phyloP scores from a whole-genome alignment of 2,329 filamentous ascomycete species.

The Alternaria rosae region DNA sequence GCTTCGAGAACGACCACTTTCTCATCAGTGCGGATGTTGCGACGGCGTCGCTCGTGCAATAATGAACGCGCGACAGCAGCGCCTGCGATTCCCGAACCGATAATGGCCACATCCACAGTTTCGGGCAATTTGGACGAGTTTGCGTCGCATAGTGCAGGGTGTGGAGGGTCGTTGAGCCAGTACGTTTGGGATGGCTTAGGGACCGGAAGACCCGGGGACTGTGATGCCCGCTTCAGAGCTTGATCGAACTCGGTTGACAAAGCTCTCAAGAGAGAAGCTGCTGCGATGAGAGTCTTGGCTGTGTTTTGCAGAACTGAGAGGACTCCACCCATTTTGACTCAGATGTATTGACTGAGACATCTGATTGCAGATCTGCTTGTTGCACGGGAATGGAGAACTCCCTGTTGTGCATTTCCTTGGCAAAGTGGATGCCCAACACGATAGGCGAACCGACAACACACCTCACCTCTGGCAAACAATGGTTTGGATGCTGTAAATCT shows the following conservation, averaged over 20 bases:
- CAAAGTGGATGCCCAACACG: not conserved
- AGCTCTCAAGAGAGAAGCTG: not conserved
- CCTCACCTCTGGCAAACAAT: not conserved
- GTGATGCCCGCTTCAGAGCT: constrained; percentile 15
- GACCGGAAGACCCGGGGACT: constrained; percentile 12
- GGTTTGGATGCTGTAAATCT: not conserved
- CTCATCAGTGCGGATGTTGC: constrained; percentile 1
- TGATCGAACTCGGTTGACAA: constrained; percentile 13
- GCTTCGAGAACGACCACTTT: constrained; percentile 53
- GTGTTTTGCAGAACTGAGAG: not conserved
- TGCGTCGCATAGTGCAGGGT: constrained; percentile 8
- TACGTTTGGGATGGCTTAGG: constrained; percentile 9
- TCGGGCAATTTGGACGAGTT: constrained; percentile 29
- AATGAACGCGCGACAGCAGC: constrained; percentile 50
- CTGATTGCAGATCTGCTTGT: not conserved
- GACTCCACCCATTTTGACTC: not conserved
- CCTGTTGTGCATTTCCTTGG: not conserved
- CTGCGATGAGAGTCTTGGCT: not conserved
- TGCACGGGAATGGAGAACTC: not conserved
- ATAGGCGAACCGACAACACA: not conserved
- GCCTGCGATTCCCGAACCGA: constrained; percentile 65
- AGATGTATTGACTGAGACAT: not conserved
- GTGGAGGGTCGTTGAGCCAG: constrained; percentile 18
- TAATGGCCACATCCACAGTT: constrained; percentile 59
- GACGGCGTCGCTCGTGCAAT: constrained; percentile 30